These are phyloP conservation scores for Linnemannia elongata DNA, from an alignment of 192 early-diverging fungal species.

Conservation along the genomic window DNA sequence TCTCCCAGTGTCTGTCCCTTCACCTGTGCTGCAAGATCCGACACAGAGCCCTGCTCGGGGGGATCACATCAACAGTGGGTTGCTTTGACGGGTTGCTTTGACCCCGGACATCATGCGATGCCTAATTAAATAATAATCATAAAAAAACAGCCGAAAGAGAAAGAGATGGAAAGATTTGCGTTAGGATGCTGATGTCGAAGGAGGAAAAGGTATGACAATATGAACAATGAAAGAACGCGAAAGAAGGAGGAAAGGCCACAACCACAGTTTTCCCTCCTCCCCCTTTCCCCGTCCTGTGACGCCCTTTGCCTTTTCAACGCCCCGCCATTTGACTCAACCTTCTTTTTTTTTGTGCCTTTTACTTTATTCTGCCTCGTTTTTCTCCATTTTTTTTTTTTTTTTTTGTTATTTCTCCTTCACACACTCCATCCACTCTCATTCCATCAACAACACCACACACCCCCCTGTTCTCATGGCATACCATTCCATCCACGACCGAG, in stretches of 20 bases:
- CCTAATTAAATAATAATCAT: neutral
- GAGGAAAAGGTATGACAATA: neutral
- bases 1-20: neutral
- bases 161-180: neutral
- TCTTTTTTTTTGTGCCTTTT: neutral
- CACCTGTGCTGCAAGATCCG: neutral
- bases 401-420: neutral
- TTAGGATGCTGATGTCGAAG: neutral
- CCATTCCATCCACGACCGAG: constrained; percentile 29
- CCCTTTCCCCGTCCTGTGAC: neutral
- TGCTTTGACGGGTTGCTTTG: constrained; percentile 12
- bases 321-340: neutral
- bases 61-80: neutral
- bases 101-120: neutral
- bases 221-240: neutral
- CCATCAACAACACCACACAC: neutral
- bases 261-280: neutral
- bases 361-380: neutral
- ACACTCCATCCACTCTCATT: neutral
- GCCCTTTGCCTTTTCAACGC: neutral
- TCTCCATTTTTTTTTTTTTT: neutral
- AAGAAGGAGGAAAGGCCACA: neutral
- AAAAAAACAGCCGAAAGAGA: neutral
- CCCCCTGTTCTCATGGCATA: constrained; percentile 27
- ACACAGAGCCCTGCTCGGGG: neutral